Conservation (phyloP, 805 yeast species). For the Hanseniaspora taiwanica region DNA sequence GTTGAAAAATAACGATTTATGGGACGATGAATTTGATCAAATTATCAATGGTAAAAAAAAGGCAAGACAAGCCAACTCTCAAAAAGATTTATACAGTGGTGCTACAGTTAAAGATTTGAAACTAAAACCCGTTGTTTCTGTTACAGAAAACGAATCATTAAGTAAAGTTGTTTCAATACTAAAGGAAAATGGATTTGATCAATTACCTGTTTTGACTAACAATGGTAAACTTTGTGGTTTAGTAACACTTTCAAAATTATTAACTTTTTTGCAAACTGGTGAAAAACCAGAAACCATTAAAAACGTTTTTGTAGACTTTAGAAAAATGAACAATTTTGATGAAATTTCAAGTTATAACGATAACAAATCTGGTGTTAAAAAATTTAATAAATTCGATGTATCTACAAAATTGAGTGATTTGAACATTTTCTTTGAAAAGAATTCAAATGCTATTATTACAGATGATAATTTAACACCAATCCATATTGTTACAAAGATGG, state of each 20-base stretch:
- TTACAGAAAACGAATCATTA: constrained; percentile 44
- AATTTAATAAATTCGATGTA: constrained; percentile 52
- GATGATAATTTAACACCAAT: constrained; percentile 57
- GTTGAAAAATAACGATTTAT: constrained; percentile 69
- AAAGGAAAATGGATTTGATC: constrained; percentile 71
- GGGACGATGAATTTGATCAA: constrained; percentile 36
- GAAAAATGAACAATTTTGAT: constrained; percentile 48
- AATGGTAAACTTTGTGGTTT: constrained; percentile 59
- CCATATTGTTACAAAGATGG: constrained; percentile 81
- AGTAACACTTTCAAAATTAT: constrained; percentile 59
- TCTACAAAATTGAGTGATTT: constrained; percentile 53
- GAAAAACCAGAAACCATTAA: constrained; percentile 40
- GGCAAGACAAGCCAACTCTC: constrained; percentile 18
- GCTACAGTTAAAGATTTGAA: constrained; percentile 57
- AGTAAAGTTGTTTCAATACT: constrained; percentile 54
- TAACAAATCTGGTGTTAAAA: constrained; percentile 48
- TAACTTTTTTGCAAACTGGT: constrained; percentile 53
- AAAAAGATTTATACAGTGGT: constrained; percentile 33
- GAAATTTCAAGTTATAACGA: constrained; percentile 50
- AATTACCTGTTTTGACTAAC: constrained; percentile 55
- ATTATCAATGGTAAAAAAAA: constrained; percentile 15
- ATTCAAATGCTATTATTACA: constrained; percentile 74
- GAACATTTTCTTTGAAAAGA: constrained; percentile 70
- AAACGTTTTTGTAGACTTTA: constrained; percentile 50
- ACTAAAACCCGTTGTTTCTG: constrained; percentile 71